Base-by-base conservation (phyloP, 345 rosid species). In the Geranium rotundifolium region DNA sequence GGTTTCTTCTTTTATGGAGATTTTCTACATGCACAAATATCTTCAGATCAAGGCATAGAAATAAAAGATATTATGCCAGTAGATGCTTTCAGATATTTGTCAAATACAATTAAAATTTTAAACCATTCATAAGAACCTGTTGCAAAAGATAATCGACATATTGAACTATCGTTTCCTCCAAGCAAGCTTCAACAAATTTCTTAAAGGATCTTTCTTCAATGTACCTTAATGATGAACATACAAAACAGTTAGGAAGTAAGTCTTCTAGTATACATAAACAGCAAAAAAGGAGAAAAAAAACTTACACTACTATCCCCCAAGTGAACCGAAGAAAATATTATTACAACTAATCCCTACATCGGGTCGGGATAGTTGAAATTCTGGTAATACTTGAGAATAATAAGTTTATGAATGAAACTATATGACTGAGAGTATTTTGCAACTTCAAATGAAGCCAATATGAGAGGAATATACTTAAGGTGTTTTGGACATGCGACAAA, bases 201-300 rank as follows among this genome's bases (percentile, higher is more conserved):
- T 91, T 84, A 68, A 95, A 95, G 59, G 96, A 90, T 78, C 99
- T 79, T 66, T 95, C 97, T 77, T 95, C 97, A 10, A 90, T 81
- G 70, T 86, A 95, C 99, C 97, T 95, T 73, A 30, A 65, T 59
- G 19, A 67, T 31, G 61, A 75, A 68, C 64, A 67, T 61, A 55
- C 23, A 37, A 41, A 67, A 17, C 69, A 64, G 56, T 57, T 30
- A 71, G 65, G 17, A 41, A 60, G 27, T n/a, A 63, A 66, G 50
- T 17, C 17, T 67, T 59, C 54, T 10, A 46, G 16, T 46, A 9
- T 46, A 46, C 14, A 14, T 46, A 46, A 16, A 46, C 16, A 14
- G 12, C 41, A 46, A 14, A 46, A 9, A 14, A 46, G 52, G 52
- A 46, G 52, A 46, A 46, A 46, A 46, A 3, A 46, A 46, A 7